A percentile compares a stretch with the other conserved stretches of the same genome.
These are phyloP conservation scores for Reticulascus tulasneorum DNA, from an alignment of 2,329 filamentous ascomycete genomes.

Conservation along the genomic window DNA sequence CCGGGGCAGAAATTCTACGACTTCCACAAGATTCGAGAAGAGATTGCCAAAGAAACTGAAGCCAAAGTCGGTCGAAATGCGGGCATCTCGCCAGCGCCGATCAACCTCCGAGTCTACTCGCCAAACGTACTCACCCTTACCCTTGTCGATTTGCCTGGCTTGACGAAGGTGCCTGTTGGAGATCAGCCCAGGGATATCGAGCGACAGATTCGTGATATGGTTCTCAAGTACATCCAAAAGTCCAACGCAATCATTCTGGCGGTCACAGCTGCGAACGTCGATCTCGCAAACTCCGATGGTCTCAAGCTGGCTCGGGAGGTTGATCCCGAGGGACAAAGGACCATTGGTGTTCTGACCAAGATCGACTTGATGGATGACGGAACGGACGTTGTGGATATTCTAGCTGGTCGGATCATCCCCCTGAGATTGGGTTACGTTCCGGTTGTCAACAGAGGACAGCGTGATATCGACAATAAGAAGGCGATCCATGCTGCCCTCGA, in stretches of 20 bases:
- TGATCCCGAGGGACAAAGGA: conserved; percentile 93
- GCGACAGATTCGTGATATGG: conserved; percentile 95
- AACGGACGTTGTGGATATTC: conserved; percentile 96
- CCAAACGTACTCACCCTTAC: conserved; percentile 97
- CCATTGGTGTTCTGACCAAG: conserved; percentile 97
- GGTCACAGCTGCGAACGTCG: conserved; percentile 93
- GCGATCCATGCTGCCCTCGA: conserved; percentile 87
- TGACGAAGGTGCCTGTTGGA: conserved; percentile 95
- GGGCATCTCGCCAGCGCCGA: conserved; percentile 92
- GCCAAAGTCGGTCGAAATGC: conserved; percentile 94
- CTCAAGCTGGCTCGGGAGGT: conserved; percentile 95
- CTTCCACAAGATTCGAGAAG: conserved; percentile 97
- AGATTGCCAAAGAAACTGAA: conserved; percentile 95
- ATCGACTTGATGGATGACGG: conserved; percentile 99
- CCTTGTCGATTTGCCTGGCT: conserved; percentile 89
- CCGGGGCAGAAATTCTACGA: conserved; percentile 97
- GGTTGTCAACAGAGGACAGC: conserved; percentile 95
- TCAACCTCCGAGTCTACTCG: conserved; percentile 97
- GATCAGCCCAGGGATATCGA: conserved; percentile 97
- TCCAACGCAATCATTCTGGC: conserved; percentile 97
- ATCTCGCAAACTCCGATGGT: conserved; percentile 97
- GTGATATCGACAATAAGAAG: conserved; percentile 98
- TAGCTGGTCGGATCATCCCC: conserved; percentile 95
- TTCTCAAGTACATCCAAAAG: conserved; percentile 97
- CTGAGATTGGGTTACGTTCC: conserved; percentile 92